phyloP scores from a whole-genome alignment of 1,284 basidiomycete species.

The Mycena sp. region DNA sequence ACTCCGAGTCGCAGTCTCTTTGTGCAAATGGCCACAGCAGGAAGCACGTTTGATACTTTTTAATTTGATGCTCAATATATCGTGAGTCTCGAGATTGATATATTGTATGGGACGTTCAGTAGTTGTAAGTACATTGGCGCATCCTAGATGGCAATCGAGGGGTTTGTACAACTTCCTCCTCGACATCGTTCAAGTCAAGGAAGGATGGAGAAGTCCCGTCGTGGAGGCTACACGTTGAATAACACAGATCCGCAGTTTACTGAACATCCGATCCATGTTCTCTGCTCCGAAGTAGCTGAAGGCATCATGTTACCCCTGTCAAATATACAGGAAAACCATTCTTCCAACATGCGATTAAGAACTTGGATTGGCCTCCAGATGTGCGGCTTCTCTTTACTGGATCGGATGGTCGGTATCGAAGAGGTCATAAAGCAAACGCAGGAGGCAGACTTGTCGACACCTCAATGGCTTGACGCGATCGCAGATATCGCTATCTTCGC shows the following conservation, averaged over 20 bases:
- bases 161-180: not conserved
- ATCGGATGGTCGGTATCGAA: slow-evolving; percentile 5
- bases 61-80: not conserved
- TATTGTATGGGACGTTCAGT: too few species aligned
- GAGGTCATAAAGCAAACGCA: not conserved
- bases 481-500: not conserved
- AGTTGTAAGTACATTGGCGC: too few species aligned
- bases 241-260: not conserved
- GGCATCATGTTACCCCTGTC: not conserved
- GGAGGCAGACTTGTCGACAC: not conserved
- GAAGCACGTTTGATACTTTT: slow-evolving; percentile 14
- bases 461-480: not conserved
- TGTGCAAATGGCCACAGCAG: slow-evolving; percentile 8
- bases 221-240: not conserved
- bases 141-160: not conserved
- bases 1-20: not conserved
- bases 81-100: not conserved
- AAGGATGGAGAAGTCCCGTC: not conserved
- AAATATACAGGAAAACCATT: slow-evolving; percentile 1
- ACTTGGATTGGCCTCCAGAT: slow-evolving; percentile 1
- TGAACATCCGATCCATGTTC: not conserved
- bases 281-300: not conserved
- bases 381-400: not conserved
- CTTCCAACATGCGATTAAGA: not conserved
- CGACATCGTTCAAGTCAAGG: slow-evolving; percentile 7